Base-by-base conservation (phyloP, 1,284 basidiomycete genomes). In the Apiotrichum mycotoxinovorans region DNA sequence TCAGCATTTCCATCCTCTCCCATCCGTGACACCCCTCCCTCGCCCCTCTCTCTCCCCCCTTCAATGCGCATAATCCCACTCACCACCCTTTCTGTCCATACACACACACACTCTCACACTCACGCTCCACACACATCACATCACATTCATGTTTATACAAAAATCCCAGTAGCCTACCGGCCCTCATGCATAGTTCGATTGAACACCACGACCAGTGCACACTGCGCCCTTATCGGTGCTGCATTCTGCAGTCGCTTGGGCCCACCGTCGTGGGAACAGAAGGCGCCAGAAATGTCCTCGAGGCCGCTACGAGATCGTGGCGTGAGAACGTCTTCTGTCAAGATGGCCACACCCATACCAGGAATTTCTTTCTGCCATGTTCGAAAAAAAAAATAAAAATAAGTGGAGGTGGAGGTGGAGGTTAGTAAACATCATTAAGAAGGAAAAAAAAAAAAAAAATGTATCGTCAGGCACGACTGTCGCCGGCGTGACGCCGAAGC, bases 181-280 rank as follows among this genome's bases (percentile, higher is more conserved):
- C 23, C 42, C 42, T 15, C 42, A 44, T 44, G 42, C 42, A 44
- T 44, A 44, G 42, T 44, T 44, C 26, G 23, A 44, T 25, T 44
- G 42, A 44, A 44, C 40, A 22, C 8, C 20, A 38, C 15, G 17
- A 34, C 15, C 33, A 8, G 33, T 34, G 15, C 33, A 34, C 26
- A 33, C n/a, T 18, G n/a, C n/a, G n/a, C n/a, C n/a, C n/a, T n/a
- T n/a, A n/a, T n/a, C n/a, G n/a, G n/a, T n/a, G n/a, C n/a, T n/a
- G n/a, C n/a, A n/a, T n/a, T n/a, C n/a, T n/a, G n/a, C n/a, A n/a
- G n/a, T n/a, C n/a, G n/a, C n/a, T n/a, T n/a, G n/a, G n/a, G n/a
- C n/a, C n/a, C n/a, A n/a, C n/a, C n/a, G n/a, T n/a, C n/a, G 45
- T 10, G 27, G 34, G 47, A 49, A 35, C 23, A n/a, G n/a, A n/a